Evolutionary conservation across 306 rosid species (phyloP).

Genomic region (Cicer chorassanicum): DNA sequence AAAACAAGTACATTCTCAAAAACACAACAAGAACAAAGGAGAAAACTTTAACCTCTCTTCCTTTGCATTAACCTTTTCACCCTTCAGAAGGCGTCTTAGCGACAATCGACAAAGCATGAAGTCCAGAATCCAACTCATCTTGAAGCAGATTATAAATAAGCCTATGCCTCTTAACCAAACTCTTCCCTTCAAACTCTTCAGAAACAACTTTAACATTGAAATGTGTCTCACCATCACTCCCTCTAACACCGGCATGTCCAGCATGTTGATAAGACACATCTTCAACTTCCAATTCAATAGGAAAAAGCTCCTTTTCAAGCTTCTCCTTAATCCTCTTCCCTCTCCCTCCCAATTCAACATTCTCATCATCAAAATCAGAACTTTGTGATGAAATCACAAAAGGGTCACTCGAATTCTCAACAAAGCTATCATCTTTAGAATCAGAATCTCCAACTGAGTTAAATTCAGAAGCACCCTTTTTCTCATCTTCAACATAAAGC

Average conservation of each 20-base stretch:
- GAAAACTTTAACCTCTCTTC: constrained; percentile 44
- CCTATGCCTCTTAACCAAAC: constrained; percentile 88
- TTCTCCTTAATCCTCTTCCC: constrained; percentile 85
- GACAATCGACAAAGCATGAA: constrained; percentile 80
- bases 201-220: constrained; percentile 80
- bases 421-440: constrained; percentile 21
- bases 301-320: constrained; percentile 64
- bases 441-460: constrained; percentile 20
- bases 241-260: constrained; percentile 78
- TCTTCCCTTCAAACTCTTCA: constrained; percentile 77
- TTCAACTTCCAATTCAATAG: constrained; percentile 67
- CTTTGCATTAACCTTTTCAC: constrained; percentile 32
- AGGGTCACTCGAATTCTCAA: constrained; percentile 34
- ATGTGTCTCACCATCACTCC: constrained; percentile 84
- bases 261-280: constrained; percentile 90
- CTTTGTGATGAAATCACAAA: not conserved
- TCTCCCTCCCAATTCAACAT: constrained; percentile 54
- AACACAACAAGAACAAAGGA: constrained; percentile 16
- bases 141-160: constrained; percentile 71
- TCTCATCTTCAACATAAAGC: constrained; percentile 66
- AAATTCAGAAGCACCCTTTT: constrained; percentile 46
- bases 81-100: constrained; percentile 75
- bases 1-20: constrained; percentile 18
- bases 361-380: constrained; percentile 31
- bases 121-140: constrained; percentile 78